Base-by-base conservation (phyloP, 2,329 filamentous ascomycete species). In the Rhynchosporium graminicola region DNA sequence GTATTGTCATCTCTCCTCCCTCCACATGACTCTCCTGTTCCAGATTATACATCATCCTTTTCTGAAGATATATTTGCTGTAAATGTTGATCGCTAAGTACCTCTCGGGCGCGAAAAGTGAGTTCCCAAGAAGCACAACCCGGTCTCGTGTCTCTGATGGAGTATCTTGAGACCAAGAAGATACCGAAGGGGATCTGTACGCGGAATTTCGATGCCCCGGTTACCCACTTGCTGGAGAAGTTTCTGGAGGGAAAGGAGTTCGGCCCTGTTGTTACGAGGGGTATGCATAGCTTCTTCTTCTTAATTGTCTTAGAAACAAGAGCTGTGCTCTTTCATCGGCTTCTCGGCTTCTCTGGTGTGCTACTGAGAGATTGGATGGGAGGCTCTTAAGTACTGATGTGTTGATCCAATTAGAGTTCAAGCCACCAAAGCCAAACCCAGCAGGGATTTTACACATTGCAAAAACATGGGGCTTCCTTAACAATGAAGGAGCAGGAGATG, bases 191-290 rank as follows among this genome's bases (percentile, higher is more conserved):
- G 15, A 92, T 98, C 67, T 97, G 93, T 78, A 98, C 95, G 2
- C 84, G 95, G 72, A 98, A 99, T 79, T 98, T 97, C 72, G 91
- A 94, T 70, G 79, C 84, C 7, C 91, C 91, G 5, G 91, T 95
- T 1, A 77, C 82, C 52, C 88, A 93, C 75, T 82, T 96, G 3
- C 81, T 97, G 3, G 77, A 78, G 57, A 95, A 87, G 55, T 95
- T 95, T 75, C 81, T 97, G 8, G 80, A 83, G 0, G 80, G 78
- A 1, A 84, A 87, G 63, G 76, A 81, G 46, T 96, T 97, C 74
- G 75, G 82, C 26, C 94, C 93, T 5, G 87, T 97, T 68, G 81
- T 97, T 45, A 97, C 93, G 7, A 83, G 94, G 20, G 20, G 20
- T 20, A 20, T 20, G 20, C 1, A 20, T 20, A 20, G 20, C 20